These are phyloP conservation scores for Mycosphaerella sp. DNA, from an alignment of 2,329 filamentous ascomycete genomes.

Conservation along the genomic window DNA sequence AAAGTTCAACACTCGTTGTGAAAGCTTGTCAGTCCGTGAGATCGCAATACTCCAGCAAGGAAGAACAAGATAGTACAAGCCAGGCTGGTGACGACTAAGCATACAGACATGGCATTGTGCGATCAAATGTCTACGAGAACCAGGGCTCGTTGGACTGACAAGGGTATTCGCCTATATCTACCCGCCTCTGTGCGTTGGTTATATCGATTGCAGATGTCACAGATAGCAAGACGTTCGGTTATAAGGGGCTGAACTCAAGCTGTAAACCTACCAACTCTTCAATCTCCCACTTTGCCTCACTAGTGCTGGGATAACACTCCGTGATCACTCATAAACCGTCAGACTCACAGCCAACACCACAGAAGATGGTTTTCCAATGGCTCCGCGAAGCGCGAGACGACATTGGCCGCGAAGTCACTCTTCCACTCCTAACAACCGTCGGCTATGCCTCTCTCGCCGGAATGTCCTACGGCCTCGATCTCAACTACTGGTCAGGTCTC, in stretches of 20 bases:
- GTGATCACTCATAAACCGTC: background rate
- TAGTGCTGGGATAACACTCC: background rate
- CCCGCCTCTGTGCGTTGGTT: background rate
- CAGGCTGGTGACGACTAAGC: background rate
- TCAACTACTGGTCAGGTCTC: constrained; percentile 14
- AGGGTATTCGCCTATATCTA: background rate
- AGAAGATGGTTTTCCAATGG: background rate
- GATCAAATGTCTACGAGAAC: too few species aligned
- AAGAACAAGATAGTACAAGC: background rate
- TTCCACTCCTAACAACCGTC: background rate
- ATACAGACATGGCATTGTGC: background rate
- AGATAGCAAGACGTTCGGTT: background rate
- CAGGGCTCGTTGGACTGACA: background rate
- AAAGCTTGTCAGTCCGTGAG: background rate
- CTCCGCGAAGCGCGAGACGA: background rate
- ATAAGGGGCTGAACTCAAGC: background rate
- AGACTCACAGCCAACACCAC: too few species aligned
- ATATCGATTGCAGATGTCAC: background rate
- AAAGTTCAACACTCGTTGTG: background rate
- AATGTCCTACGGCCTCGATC: constrained; percentile 15
- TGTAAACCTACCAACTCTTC: background rate
- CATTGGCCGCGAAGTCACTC: background rate
- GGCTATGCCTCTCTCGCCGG: constrained; percentile 14
- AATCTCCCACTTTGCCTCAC: background rate
- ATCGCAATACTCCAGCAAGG: background rate